Base-by-base conservation (phyloP, 2,329 filamentous ascomycete species). In the Talaromyces amestolkiae region DNA sequence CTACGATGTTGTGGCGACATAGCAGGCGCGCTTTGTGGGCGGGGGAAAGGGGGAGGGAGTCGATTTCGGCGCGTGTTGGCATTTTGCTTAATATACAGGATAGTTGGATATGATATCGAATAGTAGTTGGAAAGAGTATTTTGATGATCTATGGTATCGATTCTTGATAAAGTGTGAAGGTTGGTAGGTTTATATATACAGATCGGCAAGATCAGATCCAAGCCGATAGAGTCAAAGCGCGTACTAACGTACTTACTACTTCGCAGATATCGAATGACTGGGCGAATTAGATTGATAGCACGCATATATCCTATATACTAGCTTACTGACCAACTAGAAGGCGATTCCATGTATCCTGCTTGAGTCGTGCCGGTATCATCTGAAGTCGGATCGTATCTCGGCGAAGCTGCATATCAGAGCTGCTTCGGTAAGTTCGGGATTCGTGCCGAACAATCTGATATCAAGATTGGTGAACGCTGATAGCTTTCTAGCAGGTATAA, bases 1-100 rank as follows among this genome's bases (percentile, higher is more conserved):
- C 78, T 43, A 82, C 72, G 17, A 69, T 69, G 68, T 79, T 79
- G 53, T 72, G 70, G 66, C 79, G 82, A 70, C 79, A 80, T 47
- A 76, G 81, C 37, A 81, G 78, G 65, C 80, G 83, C 69, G 79
- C 78, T 37, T 79, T 72, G 24, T 73, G 71, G 9, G 79, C 77
- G 4, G 79, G 24, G 31, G 65, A 59, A 3, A 61, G 37, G n/a
- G 60, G 19, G 27, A 63, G 51, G 3, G 47, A n/a, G 9, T 61
- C 37, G 24, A 66, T 66, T 51, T 66, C 33, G 13, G 51, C 33
- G 27, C 22, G 53, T 27, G 51, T 58, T 27, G 41, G 37, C 53
- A 56, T 56, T 39, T 37, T 56, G n/a, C 4, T 22, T 37, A 13
- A 3, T 54, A n/a, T 19, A n/a, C 6, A 19, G 15, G 3, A 35